Conservation (phyloP, 2,329 filamentous ascomycete species). For the Trichoderma sp. region DNA sequence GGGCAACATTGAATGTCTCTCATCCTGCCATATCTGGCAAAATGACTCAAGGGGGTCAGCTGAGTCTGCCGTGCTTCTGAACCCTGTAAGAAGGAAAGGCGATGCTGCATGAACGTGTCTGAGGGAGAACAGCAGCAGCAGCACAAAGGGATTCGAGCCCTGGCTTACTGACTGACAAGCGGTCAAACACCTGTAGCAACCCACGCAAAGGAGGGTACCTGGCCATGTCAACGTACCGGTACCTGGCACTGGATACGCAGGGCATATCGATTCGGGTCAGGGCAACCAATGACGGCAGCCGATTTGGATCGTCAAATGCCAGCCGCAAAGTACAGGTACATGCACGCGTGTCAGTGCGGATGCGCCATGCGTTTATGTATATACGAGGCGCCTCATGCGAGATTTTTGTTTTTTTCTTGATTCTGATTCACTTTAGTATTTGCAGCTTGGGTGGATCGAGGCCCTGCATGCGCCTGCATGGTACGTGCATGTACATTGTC, state of each 20-base stretch:
- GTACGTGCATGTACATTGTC: conserved; percentile 1
- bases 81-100: not conserved
- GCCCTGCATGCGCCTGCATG: conserved; percentile 9
- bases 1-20: not conserved
- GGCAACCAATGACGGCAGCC: not conserved
- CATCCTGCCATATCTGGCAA: not conserved
- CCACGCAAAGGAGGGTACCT: not conserved
- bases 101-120: conserved; percentile 2
- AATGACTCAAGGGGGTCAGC: conserved; percentile 3
- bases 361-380: not conserved
- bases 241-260: not conserved
- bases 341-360: not conserved
- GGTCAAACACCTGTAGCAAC: not conserved
- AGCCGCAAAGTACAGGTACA: not conserved
- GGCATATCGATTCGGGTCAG: not conserved
- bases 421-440: conserved; percentile 3
- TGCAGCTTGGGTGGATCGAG: conserved; percentile 1
- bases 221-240: not conserved
- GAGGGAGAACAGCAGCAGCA: not conserved
- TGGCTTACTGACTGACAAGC: conserved; percentile 6
- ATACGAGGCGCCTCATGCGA: not conserved
- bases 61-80: not conserved
- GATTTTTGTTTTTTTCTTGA: not conserved
- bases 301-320: not conserved
- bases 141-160: not conserved